phyloP scores from a whole-genome alignment of 352 stramenopile species.

The Phytopythium montanum region DNA sequence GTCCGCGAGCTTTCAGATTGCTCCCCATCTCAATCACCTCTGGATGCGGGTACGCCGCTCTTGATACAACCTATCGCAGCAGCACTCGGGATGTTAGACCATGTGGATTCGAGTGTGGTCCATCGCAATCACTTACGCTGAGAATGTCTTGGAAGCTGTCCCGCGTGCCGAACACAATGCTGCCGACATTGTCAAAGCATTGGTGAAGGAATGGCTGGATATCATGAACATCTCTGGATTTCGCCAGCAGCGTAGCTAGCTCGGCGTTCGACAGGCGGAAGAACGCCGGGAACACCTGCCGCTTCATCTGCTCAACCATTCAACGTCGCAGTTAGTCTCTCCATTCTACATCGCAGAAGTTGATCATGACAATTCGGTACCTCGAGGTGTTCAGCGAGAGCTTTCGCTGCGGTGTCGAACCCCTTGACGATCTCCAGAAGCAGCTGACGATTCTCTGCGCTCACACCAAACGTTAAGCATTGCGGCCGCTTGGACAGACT shows the following conservation, averaged over 20 bases:
- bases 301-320: conserved; percentile 32
- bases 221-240: conserved; percentile 33
- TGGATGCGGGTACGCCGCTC: conserved; percentile 18
- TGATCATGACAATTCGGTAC: conserved; percentile 4
- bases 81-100: neutral
- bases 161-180: conserved; percentile 51
- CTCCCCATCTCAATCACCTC: conserved; percentile 65
- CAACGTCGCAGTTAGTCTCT: neutral
- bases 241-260: conserved; percentile 46
- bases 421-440: conserved; percentile 41
- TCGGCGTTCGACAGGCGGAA: conserved; percentile 65
- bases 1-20: conserved; percentile 68
- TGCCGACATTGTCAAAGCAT: conserved; percentile 67
- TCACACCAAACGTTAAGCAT: conserved; percentile 55
- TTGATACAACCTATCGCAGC: conserved; percentile 29
- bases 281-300: conserved; percentile 54
- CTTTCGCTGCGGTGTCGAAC: conserved; percentile 47
- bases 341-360: neutral
- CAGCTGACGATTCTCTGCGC: conserved; percentile 34
- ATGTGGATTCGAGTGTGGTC: no score
- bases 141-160: conserved; percentile 65
- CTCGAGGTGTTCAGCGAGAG: conserved; percentile 54
- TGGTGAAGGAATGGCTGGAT: conserved; percentile 58
- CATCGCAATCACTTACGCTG: conserved; percentile 14
- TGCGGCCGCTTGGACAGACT: conserved; percentile 39